Evolutionary conservation across 768 basidiomycete genomes (phyloP).

Genomic region (Ramaria sp.): DNA sequence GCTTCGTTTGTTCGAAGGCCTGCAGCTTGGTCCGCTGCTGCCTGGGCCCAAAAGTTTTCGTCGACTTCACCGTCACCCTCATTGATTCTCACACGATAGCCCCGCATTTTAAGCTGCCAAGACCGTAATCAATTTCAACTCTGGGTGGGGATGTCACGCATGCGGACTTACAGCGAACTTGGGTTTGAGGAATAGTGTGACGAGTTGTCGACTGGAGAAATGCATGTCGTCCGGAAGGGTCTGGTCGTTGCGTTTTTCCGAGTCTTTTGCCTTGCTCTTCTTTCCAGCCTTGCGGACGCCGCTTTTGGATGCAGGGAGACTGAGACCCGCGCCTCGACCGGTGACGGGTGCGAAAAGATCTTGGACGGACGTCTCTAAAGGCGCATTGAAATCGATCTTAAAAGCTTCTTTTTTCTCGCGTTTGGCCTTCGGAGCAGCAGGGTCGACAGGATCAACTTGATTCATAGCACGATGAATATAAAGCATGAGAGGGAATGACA

Average conservation of each 20-base stretch:
- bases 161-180: slow-evolving; percentile 72
- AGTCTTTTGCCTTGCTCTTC: slow-evolving; percentile 40
- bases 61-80: slow-evolving; percentile 82
- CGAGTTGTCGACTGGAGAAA: slow-evolving; percentile 81
- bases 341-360: slow-evolving; percentile 71
- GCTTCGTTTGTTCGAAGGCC: slow-evolving; percentile 39
- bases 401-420: slow-evolving; percentile 74
- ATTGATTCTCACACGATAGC: slow-evolving; percentile 39
- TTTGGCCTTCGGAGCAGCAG: slow-evolving; percentile 39
- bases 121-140: neutral
- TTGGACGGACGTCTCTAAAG: slow-evolving; percentile 49
- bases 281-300: slow-evolving; percentile 28
- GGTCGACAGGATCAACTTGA: slow-evolving; percentile 30
- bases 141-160: neutral
- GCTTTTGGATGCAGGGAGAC: slow-evolving; percentile 32
- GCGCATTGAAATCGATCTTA: slow-evolving; percentile 68
- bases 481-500: neutral
- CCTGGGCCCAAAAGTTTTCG: slow-evolving; percentile 95
- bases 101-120: slow-evolving; percentile 79
- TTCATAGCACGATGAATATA: slow-evolving; percentile 1
- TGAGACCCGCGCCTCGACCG: slow-evolving; percentile 53
- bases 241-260: slow-evolving; percentile 63
- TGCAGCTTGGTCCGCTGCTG: slow-evolving; percentile 74
- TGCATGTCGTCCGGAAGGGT: slow-evolving; percentile 95
- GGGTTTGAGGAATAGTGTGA: slow-evolving; percentile 92